Conservation (phyloP, 805 yeast species). For the Ogataea trehalophila region DNA sequence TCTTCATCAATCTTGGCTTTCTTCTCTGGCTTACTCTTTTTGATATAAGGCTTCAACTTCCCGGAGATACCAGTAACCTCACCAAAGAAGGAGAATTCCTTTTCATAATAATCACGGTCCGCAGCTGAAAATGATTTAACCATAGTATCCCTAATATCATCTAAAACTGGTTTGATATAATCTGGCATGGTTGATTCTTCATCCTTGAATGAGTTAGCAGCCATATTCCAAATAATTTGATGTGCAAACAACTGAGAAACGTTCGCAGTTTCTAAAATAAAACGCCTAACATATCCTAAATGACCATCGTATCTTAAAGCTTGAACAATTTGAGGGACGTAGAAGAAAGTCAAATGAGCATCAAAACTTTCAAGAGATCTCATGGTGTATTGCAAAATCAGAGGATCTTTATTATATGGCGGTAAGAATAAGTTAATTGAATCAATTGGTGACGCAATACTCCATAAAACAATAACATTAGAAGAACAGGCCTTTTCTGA, state of each 20-base stretch:
- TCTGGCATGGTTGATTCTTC: constrained; percentile 83
- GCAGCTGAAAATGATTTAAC: constrained; percentile 50
- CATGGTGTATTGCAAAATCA: constrained; percentile 80
- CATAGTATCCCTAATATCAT: constrained; percentile 64
- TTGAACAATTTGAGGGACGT: constrained; percentile 98
- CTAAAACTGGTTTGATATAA: constrained; percentile 75
- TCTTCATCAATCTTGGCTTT: constrained; percentile 95
- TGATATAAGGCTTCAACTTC: constrained; percentile 88
- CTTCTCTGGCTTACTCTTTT: constrained; percentile 93
- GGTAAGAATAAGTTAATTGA: constrained; percentile 82
- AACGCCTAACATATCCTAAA: constrained; percentile 81
- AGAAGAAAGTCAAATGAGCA: constrained; percentile 84
- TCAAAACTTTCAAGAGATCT: constrained; percentile 85
- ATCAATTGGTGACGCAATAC: constrained; percentile 73
- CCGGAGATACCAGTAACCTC: constrained; percentile 94
- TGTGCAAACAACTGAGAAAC: constrained; percentile 91
- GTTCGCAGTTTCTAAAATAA: constrained; percentile 87
- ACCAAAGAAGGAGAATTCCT: constrained; percentile 83
- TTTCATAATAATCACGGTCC: constrained; percentile 66
- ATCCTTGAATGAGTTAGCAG: constrained; percentile 87
- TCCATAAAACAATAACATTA: constrained; percentile 49
- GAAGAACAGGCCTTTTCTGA: constrained; percentile 16
- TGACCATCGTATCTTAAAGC: constrained; percentile 69
- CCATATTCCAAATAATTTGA: constrained; percentile 97
- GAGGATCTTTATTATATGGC: constrained; percentile 59